These are phyloP conservation scores for Nitzschia sp. DNA, from an alignment of 108 stramenopile species.

Conservation along the genomic window DNA sequence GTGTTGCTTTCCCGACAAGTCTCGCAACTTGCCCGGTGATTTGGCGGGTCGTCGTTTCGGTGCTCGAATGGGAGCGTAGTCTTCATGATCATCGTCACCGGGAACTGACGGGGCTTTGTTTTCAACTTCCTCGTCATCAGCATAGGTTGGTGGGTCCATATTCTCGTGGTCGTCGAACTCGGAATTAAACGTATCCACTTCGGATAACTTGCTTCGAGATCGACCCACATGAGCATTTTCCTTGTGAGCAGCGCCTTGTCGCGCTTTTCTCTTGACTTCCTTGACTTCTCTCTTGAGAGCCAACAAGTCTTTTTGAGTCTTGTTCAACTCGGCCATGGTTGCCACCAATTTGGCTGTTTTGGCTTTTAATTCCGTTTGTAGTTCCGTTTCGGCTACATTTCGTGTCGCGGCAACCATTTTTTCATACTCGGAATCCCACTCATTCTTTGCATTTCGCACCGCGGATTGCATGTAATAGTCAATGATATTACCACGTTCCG, in stretches of 20 bases:
- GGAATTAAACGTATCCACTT: not conserved
- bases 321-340: constrained; percentile 11
- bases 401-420: constrained; percentile 3
- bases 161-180: not conserved
- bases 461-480: constrained; percentile 32
- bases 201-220: not conserved
- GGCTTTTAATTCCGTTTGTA: constrained; percentile 1
- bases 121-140: not conserved
- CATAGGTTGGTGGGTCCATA: no score
- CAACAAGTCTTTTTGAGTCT: constrained; percentile 15
- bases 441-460: constrained; percentile 24
- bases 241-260: no score
- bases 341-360: constrained; percentile 7
- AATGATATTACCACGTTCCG: constrained; percentile 29
- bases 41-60: no score
- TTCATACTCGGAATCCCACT: constrained; percentile 31
- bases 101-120: no score
- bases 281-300: not conserved
- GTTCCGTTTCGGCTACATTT: constrained; percentile 6
- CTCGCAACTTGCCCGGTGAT: no score
- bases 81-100: not conserved
- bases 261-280: not conserved
- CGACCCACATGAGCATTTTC: not conserved
- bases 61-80: not conserved
- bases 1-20: no score